A percentile compares a stretch with the other conserved stretches of the same genome.
These are phyloP conservation scores for Cucumis melo DNA, from an alignment of 306 rosid species.

Conservation along the genomic window DNA sequence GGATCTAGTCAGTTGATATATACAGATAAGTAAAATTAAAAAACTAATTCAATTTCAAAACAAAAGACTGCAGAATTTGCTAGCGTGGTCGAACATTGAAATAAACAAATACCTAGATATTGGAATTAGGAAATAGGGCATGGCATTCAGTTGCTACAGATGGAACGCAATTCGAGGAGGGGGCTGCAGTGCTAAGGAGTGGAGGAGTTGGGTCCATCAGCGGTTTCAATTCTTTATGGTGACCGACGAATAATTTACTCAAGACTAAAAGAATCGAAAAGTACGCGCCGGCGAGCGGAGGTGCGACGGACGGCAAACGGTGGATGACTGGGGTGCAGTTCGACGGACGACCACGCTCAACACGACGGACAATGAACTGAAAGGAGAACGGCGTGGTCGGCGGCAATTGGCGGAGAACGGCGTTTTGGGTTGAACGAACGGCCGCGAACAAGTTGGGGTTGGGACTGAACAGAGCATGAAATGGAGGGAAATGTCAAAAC, in stretches of 20 bases:
- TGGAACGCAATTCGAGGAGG: background rate
- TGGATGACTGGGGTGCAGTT: background rate
- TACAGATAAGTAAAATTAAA: background rate
- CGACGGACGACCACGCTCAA: background rate
- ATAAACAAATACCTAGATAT: background rate
- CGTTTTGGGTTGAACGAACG: too few species aligned
- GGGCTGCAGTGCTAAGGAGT: background rate
- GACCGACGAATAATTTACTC: background rate
- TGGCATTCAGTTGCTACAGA: too few species aligned
- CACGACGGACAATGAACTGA: background rate
- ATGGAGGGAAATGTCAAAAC: background rate
- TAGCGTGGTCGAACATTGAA: background rate
- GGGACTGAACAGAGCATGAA: too few species aligned
- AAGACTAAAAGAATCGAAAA: too few species aligned
- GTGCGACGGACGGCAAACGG: background rate
- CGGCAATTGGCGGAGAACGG: too few species aligned
- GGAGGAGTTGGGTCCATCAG: background rate
- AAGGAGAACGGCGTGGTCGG: background rate
- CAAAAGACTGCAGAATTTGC: background rate
- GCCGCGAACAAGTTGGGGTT: too few species aligned
- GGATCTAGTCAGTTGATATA: background rate
- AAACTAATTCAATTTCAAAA: background rate
- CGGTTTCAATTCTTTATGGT: background rate
- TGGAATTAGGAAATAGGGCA: background rate
- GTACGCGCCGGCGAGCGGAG: background rate